These are phyloP conservation scores for Cytospora schulzeri DNA, from an alignment of 2,329 filamentous ascomycete genomes.

Conservation along the genomic window DNA sequence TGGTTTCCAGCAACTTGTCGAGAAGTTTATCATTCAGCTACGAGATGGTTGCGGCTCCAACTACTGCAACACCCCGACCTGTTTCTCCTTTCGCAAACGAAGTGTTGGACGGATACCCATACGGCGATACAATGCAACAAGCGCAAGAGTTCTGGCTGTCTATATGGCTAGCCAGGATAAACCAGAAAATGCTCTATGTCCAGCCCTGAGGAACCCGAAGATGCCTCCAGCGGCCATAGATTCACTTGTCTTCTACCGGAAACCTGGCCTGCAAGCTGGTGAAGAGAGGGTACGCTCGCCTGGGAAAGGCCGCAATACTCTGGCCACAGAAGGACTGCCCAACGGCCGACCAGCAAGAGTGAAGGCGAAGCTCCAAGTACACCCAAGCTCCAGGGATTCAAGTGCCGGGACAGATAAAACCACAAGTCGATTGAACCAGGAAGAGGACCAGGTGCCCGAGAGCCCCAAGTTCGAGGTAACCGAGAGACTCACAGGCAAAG, in stretches of 20 bases:
- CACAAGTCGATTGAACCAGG: slow-evolving; percentile 2
- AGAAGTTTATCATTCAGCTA: slow-evolving; percentile 80
- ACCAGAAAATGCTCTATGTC: slow-evolving; percentile 70
- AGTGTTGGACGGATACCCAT: slow-evolving; percentile 68
- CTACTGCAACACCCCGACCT: slow-evolving; percentile 74
- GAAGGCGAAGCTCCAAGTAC: slow-evolving; percentile 24
- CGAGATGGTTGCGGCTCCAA: slow-evolving; percentile 74
- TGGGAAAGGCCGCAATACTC: slow-evolving; percentile 24
- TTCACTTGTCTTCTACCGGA: slow-evolving; percentile 50
- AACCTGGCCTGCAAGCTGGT: slow-evolving; percentile 19
- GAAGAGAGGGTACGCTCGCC: slow-evolving; percentile 29
- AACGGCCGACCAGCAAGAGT: slow-evolving; percentile 18
- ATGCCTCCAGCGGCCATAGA: slow-evolving; percentile 48
- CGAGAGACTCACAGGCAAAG: slow-evolving; percentile 53
- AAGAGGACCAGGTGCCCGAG: not conserved
- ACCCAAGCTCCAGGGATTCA: slow-evolving; percentile 12
- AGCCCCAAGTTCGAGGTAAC: slow-evolving; percentile 41
- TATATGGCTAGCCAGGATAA: slow-evolving; percentile 81
- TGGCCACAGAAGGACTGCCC: not conserved
- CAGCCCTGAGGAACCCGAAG: slow-evolving; percentile 46
- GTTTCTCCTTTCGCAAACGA: slow-evolving; percentile 75
- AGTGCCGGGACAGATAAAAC: slow-evolving; percentile 9
- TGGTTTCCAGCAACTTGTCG: slow-evolving; percentile 67
- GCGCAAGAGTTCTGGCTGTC: slow-evolving; percentile 77
- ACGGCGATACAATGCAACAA: slow-evolving; percentile 78